phyloP scores from a whole-genome alignment of 192 early-diverging fungal species.

The Mortierella antarctica region DNA sequence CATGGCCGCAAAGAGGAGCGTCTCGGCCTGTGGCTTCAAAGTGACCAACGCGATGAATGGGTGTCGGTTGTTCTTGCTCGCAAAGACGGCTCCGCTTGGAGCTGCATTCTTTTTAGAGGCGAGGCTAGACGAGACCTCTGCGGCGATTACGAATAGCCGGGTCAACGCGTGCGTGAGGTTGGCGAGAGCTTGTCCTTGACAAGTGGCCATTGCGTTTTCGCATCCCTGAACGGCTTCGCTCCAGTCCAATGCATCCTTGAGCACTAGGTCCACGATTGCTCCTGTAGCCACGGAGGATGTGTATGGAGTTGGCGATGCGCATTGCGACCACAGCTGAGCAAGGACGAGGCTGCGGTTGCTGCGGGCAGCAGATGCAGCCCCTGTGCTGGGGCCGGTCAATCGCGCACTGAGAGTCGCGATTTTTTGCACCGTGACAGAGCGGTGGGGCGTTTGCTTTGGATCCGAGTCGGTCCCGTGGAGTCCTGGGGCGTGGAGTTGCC shows the following conservation, averaged over 20 bases:
- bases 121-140: constrained; percentile 10
- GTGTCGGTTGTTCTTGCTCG: constrained; percentile 45
- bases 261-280: constrained; percentile 32
- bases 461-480: constrained; percentile 2
- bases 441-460: constrained; percentile 8
- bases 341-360: constrained; percentile 21
- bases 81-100: constrained; percentile 21
- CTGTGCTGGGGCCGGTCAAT: not conserved
- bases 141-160: constrained; percentile 23
- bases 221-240: constrained; percentile 37
- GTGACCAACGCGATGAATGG: constrained; percentile 35
- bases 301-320: constrained; percentile 25
- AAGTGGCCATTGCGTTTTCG: constrained; percentile 30
- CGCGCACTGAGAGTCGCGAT: constrained; percentile 13
- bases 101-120: not conserved
- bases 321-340: constrained; percentile 45
- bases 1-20: constrained; percentile 23
- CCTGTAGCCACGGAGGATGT: constrained; percentile 33
- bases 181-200: constrained; percentile 32
- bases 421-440: constrained; percentile 42
- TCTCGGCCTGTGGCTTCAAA: constrained; percentile 17
- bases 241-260: constrained; percentile 25
- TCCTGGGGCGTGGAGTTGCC: not conserved
- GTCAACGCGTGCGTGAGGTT: constrained; percentile 39
- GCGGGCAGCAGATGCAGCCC: not conserved